Percentiles rank a stretch among this genome's conserved stretches.
Conservation (phyloP, 495 filamentous ascomycete genomes). For the Penicillium antarcticum region DNA sequence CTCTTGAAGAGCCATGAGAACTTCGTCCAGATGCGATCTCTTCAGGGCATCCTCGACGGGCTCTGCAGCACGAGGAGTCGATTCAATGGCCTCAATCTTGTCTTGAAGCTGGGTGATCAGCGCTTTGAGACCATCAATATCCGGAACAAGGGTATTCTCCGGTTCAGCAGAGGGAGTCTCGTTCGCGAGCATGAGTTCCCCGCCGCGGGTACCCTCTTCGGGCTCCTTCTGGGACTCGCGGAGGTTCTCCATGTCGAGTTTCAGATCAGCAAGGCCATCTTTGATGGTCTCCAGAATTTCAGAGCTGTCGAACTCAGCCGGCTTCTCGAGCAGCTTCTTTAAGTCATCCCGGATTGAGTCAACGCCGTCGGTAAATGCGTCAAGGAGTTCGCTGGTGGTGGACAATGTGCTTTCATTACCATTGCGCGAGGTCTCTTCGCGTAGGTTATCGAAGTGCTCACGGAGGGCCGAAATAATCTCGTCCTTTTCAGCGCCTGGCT, state of each 20-base stretch:
- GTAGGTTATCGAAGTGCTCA: conserved; percentile 66
- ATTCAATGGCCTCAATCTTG: conserved; percentile 79
- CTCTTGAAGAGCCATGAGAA: conserved; percentile 55
- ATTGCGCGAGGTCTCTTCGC: conserved; percentile 58
- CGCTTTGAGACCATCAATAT: conserved; percentile 78
- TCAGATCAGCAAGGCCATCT: conserved; percentile 67
- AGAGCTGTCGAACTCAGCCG: conserved; percentile 73
- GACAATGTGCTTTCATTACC: conserved; percentile 54
- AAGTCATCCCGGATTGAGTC: conserved; percentile 69
- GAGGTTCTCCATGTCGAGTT: conserved; percentile 73
- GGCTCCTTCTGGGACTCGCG: conserved; percentile 46
- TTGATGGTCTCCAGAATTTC: conserved; percentile 86
- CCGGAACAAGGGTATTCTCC: conserved; percentile 46
- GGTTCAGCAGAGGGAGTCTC: conserved; percentile 16
- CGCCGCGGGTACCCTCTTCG: conserved; percentile 40
- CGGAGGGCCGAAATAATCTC: conserved; percentile 67
- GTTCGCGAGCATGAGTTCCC: conserved; percentile 57
- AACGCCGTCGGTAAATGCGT: conserved; percentile 80
- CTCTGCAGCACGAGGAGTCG: conserved; percentile 49
- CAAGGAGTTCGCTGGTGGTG: conserved; percentile 70
- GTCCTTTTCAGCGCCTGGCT: conserved; percentile 25
- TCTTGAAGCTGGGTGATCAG: conserved; percentile 76
- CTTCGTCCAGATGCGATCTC: conserved; percentile 58
- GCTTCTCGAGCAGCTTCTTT: conserved; percentile 74
- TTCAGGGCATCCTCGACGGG: conserved; percentile 40